Base-by-base conservation (phyloP, 2,329 filamentous ascomycete species). In the Tothia fuscella region DNA sequence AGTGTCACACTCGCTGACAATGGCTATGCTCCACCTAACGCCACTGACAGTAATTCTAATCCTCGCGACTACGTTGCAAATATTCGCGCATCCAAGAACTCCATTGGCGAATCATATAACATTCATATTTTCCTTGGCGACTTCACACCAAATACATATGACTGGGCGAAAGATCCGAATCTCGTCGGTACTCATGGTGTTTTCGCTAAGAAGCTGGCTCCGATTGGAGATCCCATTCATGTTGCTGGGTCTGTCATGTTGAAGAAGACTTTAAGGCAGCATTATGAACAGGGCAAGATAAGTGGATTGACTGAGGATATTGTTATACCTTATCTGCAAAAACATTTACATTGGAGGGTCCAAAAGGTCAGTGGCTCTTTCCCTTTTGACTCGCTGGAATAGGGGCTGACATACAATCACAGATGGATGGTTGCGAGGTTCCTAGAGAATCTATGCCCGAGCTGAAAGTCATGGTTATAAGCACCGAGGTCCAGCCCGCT, bases 41-140 rank as follows among this genome's bases (percentile, higher is more conserved):
- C 54, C 40, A 40, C 54, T 3, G 48, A 51, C 20, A 52, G 69
- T 5, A 56, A 70, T 26, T 53, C 28, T 4, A 20, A 30, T 33
- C 5, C 2, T 50, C 44, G 34, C 26, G 40, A 88, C 50, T 89
- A 82, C 74, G 67, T 78, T 19, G 76, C 74, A 49, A 83, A 82
- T 51, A 68, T 88, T 33, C 63, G 66, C 13, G 73, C 78, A 17
- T 64, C 68, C 41, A 79, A 76, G 47, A 70, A 74, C 44, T 74
- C 74, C 2, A 57, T 82, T 6, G 64, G 70, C 9, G 72, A 70
- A 1, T 74, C 78, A 4, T 42, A 80, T 51, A 68, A 66, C 41
- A 64, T 89, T 16, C 74, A 80, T 53, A 63, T 88, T 45, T 88
- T 87, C 59, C 54, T 86, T 2, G 82, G 78, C 0, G 55, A 66